These are phyloP conservation scores for Simplicillium sp. DNA, from an alignment of 2,329 filamentous ascomycete genomes.

Conservation along the genomic window DNA sequence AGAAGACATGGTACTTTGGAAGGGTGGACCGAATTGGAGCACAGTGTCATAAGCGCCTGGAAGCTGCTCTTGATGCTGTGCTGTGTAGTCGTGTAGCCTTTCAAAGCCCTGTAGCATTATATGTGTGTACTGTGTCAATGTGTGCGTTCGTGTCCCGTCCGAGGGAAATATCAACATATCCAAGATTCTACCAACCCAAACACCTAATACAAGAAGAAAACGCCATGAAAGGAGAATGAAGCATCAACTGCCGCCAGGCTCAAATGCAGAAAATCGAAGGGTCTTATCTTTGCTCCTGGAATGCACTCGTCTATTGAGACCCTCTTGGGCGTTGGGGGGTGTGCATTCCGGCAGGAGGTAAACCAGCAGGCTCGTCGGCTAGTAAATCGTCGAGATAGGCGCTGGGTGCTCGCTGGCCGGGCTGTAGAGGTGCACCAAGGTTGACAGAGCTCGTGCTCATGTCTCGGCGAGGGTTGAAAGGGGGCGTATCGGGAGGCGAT, in stretches of 20 bases:
- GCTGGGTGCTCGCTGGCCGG: constrained; percentile 69
- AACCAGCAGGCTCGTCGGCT: constrained; percentile 55
- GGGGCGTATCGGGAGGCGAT: constrained; percentile 58
- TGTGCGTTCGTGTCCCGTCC: no score
- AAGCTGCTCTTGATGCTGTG: no score
- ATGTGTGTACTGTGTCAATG: no score
- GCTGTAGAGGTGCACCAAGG: constrained; percentile 43
- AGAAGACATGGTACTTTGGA: no score
- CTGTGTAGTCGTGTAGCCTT: no score
- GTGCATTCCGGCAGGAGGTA: constrained; percentile 34
- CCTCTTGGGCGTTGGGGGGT: constrained; percentile 5
- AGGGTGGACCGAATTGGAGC: no score
- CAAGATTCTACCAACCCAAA: neutral
- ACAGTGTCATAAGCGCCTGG: no score
- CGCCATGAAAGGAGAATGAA: constrained; percentile 1
- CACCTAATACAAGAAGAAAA: constrained; percentile 1
- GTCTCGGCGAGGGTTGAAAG: constrained; percentile 37
- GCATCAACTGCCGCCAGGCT: neutral
- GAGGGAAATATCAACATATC: neutral
- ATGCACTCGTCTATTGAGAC: constrained; percentile 14
- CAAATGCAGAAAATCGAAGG: neutral
- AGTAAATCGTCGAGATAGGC: constrained; percentile 86
- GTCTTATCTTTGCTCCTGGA: constrained; percentile 6
- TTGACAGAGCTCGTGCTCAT: constrained; percentile 58
- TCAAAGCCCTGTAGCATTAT: no score